These are phyloP conservation scores for Noccaea bulbosa DNA, from an alignment of 345 rosid genomes.

Conservation along the genomic window DNA sequence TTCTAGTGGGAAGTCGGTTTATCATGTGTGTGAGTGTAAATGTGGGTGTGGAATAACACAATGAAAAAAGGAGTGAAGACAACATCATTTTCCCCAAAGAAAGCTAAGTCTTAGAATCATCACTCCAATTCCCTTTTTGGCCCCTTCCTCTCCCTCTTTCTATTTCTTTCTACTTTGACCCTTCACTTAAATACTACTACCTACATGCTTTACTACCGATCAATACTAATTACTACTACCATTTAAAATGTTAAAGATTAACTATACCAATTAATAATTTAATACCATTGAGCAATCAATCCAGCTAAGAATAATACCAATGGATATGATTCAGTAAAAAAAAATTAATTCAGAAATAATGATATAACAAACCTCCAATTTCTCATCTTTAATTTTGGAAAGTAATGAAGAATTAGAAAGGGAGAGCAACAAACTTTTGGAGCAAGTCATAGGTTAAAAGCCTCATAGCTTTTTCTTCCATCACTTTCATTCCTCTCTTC, in stretches of 20 bases:
- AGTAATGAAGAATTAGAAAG: slow-evolving; percentile 15
- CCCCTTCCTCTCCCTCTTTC: slow-evolving; percentile 31
- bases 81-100: slow-evolving; percentile 48
- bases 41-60: slow-evolving; percentile 44
- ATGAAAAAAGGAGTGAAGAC: slow-evolving; percentile 43
- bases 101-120: slow-evolving; percentile 46
- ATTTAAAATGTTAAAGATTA: not conserved
- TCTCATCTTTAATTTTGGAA: slow-evolving; percentile 9
- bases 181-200: slow-evolving; percentile 37
- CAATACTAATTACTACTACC: not conserved
- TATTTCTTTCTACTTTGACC: slow-evolving; percentile 42
- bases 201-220: slow-evolving; percentile 7
- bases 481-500: slow-evolving; percentile 42
- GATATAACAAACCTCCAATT: not conserved
- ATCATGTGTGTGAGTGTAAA: slow-evolving; percentile 44
- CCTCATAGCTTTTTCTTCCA: slow-evolving; percentile 38
- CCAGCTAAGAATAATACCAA: slow-evolving; percentile 21
- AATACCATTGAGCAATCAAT: slow-evolving; percentile 11
- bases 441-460: slow-evolving; percentile 44
- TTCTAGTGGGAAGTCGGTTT: slow-evolving; percentile 29
- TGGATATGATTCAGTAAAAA: slow-evolving; percentile 11
- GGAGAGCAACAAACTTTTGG: slow-evolving; percentile 42
- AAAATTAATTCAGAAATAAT: not conserved
- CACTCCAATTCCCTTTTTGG: slow-evolving; percentile 42
- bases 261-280: slow-evolving; percentile 12